Percentiles rank a stretch among this genome's conserved stretches.
Conservation (phyloP, 768 basidiomycete species). For the Boletus rufocinnamomeus region DNA sequence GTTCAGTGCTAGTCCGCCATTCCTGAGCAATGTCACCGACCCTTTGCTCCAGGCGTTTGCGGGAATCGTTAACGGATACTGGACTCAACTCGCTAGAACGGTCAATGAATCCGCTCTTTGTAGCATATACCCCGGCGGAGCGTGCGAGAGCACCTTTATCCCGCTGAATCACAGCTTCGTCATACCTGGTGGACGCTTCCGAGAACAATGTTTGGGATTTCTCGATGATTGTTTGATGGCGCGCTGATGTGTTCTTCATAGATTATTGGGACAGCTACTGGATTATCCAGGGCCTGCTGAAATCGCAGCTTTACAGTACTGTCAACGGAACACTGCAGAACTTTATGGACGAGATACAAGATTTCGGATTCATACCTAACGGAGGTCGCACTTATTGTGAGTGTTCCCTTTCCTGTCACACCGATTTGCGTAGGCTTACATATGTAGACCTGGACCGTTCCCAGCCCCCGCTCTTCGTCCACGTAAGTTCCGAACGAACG, state of each 20-base stretch:
- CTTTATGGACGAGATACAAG: slow-evolving; percentile 91
- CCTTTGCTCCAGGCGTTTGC: slow-evolving; percentile 71
- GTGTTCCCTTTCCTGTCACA: neutral
- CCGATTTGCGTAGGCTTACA: neutral
- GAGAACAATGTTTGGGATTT: slow-evolving; percentile 72
- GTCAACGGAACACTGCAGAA: slow-evolving; percentile 82
- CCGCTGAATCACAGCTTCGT: slow-evolving; percentile 92
- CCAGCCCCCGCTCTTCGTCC: slow-evolving; percentile 90
- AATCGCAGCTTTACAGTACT: slow-evolving; percentile 71
- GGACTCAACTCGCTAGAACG: slow-evolving; percentile 74
- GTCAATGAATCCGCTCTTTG: slow-evolving; percentile 77
- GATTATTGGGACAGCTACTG: slow-evolving; percentile 77
- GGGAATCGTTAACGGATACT: slow-evolving; percentile 81
- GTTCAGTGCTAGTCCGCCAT: slow-evolving; percentile 64
- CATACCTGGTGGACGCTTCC: slow-evolving; percentile 84
- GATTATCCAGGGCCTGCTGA: slow-evolving; percentile 85
- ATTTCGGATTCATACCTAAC: slow-evolving; percentile 90
- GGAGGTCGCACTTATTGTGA: slow-evolving; percentile 89
- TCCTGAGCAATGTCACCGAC: slow-evolving; percentile 70
- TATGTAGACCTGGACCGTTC: slow-evolving; percentile 77
- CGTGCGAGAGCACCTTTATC: slow-evolving; percentile 83
- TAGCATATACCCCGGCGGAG: slow-evolving; percentile 41
- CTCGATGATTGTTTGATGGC: neutral
- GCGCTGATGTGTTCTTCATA: slow-evolving; percentile 19
- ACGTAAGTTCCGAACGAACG: slow-evolving; percentile 42